phyloP scores from a whole-genome alignment of 495 filamentous ascomycete species.

The Hypoxylon fragiforme region DNA sequence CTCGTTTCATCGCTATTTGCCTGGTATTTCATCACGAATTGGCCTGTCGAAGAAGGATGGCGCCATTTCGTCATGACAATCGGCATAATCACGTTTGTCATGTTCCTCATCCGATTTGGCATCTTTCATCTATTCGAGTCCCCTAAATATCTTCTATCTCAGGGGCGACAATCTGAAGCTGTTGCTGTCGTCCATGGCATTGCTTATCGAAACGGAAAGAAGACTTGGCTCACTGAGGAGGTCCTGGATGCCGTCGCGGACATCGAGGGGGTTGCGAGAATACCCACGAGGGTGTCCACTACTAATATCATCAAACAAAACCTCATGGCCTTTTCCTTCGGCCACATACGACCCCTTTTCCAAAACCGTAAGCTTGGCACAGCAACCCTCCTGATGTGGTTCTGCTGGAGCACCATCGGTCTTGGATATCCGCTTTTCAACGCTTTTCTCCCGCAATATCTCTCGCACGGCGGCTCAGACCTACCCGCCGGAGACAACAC shows the following conservation, averaged over 20 bases:
- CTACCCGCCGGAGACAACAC: slow-evolving; percentile 23
- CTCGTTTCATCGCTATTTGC: slow-evolving; percentile 70
- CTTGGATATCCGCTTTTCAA: slow-evolving; percentile 78
- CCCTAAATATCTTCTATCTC: slow-evolving; percentile 77
- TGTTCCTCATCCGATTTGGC: slow-evolving; percentile 76
- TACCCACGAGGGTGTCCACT: slow-evolving; percentile 35
- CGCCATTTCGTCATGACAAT: slow-evolving; percentile 72
- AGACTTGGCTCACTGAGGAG: slow-evolving; percentile 64
- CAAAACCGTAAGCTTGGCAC: slow-evolving; percentile 50
- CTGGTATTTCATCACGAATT: slow-evolving; percentile 77
- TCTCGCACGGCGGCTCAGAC: slow-evolving; percentile 67
- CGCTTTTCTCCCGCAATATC: slow-evolving; percentile 81
- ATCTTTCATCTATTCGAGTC: slow-evolving; percentile 83
- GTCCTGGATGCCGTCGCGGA: slow-evolving; percentile 59
- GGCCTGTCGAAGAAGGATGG: slow-evolving; percentile 76
- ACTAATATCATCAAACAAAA: slow-evolving; percentile 42
- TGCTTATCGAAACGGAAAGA: slow-evolving; percentile 66
- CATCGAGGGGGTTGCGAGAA: slow-evolving; percentile 26
- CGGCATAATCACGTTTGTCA: slow-evolving; percentile 70
- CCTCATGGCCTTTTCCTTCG: slow-evolving; percentile 47
- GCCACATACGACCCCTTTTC: slow-evolving; percentile 53
- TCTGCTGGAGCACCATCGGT: slow-evolving; percentile 59
- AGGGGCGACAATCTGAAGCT: slow-evolving; percentile 73
- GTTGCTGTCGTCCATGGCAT: slow-evolving; percentile 77
- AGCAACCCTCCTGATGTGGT: slow-evolving; percentile 59